These are phyloP conservation scores for Glycyrrhiza uralensis DNA, from an alignment of 306 rosid genomes.

Conservation along the genomic window DNA sequence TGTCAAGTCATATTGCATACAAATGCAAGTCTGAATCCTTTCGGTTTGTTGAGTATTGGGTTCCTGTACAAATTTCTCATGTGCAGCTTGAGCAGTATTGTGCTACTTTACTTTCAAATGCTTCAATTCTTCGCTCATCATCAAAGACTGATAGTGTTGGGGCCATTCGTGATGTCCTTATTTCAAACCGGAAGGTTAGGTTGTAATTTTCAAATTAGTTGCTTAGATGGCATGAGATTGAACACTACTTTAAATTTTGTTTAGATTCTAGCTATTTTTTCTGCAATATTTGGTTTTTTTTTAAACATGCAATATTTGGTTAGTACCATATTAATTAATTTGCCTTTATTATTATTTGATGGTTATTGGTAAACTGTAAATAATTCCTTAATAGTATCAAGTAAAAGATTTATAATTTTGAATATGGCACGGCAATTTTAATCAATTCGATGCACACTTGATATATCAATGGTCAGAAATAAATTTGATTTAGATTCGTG, in stretches of 20 bases:
- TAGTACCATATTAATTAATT: conserved; percentile 2
- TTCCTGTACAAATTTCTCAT: conserved; percentile 72
- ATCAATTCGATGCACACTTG: background rate
- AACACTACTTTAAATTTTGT: conserved; percentile 6
- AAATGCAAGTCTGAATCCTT: conserved; percentile 47
- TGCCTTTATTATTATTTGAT: conserved; percentile 7
- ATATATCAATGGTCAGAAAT: background rate
- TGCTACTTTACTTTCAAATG: conserved; percentile 57
- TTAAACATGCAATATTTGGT: conserved; percentile 9
- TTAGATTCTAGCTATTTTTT: conserved; percentile 15
- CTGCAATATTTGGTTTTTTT: conserved; percentile 8
- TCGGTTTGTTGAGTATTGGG: conserved; percentile 85
- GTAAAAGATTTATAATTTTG: background rate
- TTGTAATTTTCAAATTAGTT: conserved; percentile 29
- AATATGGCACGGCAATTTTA: background rate
- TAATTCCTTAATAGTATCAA: conserved; percentile 4
- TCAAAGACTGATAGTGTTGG: conserved; percentile 48
- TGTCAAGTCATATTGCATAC: conserved; percentile 48
- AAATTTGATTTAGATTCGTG: background rate
- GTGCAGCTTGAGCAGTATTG: conserved; percentile 94
- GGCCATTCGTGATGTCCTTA: conserved; percentile 57
- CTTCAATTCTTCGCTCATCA: conserved; percentile 53
- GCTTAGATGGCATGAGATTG: conserved; percentile 20
- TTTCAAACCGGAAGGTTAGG: conserved; percentile 64
- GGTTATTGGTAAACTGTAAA: conserved; percentile 13